Evolutionary conservation across 495 filamentous ascomycete genomes (phyloP), one percentile per base, ranked within the genome.

Genomic region (Hamigera avellanea): DNA sequence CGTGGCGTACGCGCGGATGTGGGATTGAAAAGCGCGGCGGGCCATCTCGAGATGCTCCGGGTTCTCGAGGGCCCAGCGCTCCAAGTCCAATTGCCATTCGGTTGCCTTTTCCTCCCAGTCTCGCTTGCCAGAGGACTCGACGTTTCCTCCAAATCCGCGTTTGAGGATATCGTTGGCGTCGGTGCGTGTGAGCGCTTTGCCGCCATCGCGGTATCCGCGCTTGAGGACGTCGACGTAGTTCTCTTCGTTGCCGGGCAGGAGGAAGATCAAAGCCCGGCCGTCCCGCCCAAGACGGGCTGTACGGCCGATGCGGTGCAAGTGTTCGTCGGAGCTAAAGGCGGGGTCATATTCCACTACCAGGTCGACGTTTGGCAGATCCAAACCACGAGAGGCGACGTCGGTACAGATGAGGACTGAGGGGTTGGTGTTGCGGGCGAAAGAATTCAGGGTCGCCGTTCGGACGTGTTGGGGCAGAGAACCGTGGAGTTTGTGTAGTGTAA

Each of bases 261-360:
- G 74, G 65, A 95, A 95, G 35, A 95, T 78, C 0, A 80, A 62
- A 0, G 91, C 86, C 34, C 84, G 78, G n/a, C 91, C 91, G 29
- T 85, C 70, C 2, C 82, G 83, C 14, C 91, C 91, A 0, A 93
- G 81, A 64, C 91, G 81, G 6, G 91, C 91, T 13, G 91, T 98
- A 51, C 91, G 83, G 28, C 91, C 91, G 41, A 96, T 83, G 30
- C 91, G 81, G 51, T 98, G 91, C 2, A 94, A 66, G 54, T 98
- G 91, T 45, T 98, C 91, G 35, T 87, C 79, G 2, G 80, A 72
- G 47, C 79, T 83, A 62, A 95, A 95, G 3, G 91, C 80, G 0
- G 91, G 87, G 50, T 95, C 91, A 54, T 91, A 95, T 53, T 98
- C 89, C 39, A 96, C 72, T 19, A 95, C 82, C 13, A 93, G 70